Evolutionary conservation across 305 asterid genomes (phyloP), one percentile per base, ranked within the genome.

Genomic region (Rubia peregrina): DNA sequence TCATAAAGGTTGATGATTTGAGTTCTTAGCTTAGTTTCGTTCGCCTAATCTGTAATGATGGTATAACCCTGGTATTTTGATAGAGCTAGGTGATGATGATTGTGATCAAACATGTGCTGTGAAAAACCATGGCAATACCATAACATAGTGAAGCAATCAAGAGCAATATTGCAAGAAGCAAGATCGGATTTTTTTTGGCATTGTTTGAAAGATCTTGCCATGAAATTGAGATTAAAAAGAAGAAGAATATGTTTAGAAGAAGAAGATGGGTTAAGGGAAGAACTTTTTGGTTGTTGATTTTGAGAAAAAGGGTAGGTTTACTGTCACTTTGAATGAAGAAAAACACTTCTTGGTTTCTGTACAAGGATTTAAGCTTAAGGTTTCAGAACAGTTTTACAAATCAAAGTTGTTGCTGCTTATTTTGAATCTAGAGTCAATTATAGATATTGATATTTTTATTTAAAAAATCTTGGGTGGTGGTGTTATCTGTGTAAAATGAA

Each of bases 191-290:
- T 77, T 62, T 17, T 76, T 62, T 73, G 19, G 76, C 38, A 26
- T 36, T 75, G 78, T 22, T 44, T 69, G 68, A 38, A 74, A 51
- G 73, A 70, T 81, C 74, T 82, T 75, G 90, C 93, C 95, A 90
- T 90, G 89, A 81, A 75, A 83, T 11, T 80, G 70, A 84, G 69
- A 77, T 70, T 71, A 64, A 85, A 76, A 80, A 59, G 33, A 57
- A 55, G 48, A 71, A 70, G 65, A 78, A 78, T 86, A 60, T 71
- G 30, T 56, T 56, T 2, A 56, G 30, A 16, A 56, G 16, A 22
- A 30, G 3, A n/a, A n/a, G n/a, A n/a, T n/a, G n/a, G 33, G 57
- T 53, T 56, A 49, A 19, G 13, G 43, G 67, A 30, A 30, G 33
- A 30, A 30, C 53, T 70, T 75, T 63, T 21, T 38, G 17, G 61